phyloP scores from a whole-genome alignment of 129 eudicot species.

The Escallonia rubra region DNA sequence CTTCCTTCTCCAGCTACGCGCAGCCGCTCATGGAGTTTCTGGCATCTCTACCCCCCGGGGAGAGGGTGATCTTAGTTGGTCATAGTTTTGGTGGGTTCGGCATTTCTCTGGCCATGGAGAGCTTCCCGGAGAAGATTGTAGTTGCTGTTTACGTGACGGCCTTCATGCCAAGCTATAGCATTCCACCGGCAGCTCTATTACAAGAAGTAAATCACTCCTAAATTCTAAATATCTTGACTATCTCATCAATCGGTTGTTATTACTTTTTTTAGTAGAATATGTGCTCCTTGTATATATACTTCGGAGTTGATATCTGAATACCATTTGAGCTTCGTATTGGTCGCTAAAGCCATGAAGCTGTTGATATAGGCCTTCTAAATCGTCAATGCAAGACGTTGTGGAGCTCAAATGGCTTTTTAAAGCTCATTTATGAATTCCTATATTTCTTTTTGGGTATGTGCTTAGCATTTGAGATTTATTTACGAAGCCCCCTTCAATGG shows the following conservation, averaged over 20 bases:
- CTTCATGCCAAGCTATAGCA: constrained; percentile 42
- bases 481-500: too few species aligned
- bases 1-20: constrained; percentile 35
- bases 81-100: constrained; percentile 57
- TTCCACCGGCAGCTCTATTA: constrained; percentile 41
- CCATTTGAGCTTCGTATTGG: not conserved
- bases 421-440: too few species aligned
- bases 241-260: too few species aligned
- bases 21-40: constrained; percentile 41
- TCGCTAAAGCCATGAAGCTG: not conserved
- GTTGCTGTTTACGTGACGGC: constrained; percentile 43
- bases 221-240: not conserved
- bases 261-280: not conserved
- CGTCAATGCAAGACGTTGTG: too few species aligned
- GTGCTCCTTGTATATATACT: not conserved
- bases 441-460: too few species aligned
- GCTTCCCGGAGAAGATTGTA: constrained; percentile 32
- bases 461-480: too few species aligned
- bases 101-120: constrained; percentile 57
- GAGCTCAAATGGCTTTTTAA: too few species aligned
- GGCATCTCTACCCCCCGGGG: constrained; percentile 26
- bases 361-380: too few species aligned
- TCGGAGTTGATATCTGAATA: not conserved
- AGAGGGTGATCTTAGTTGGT: constrained; percentile 52
- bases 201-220: constrained; percentile 20